Evolutionary conservation across 2,329 filamentous ascomycete genomes (phyloP).

Genomic region (Cladorrhinum sp.): DNA sequence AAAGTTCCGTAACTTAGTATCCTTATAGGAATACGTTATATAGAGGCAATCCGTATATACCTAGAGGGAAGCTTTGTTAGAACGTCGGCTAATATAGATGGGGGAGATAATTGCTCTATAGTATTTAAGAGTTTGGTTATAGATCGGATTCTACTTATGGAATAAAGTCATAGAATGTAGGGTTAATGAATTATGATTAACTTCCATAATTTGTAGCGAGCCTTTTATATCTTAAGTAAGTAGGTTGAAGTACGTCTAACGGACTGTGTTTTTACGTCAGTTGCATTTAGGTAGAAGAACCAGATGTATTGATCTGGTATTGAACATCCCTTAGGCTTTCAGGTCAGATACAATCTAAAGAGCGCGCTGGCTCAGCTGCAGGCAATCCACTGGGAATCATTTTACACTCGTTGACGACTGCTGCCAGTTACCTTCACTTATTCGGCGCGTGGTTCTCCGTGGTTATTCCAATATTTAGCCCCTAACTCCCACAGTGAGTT

Average conservation of each 20-base stretch:
- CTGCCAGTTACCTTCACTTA: no score
- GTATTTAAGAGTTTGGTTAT: conserved; percentile 1
- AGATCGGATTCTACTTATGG: not conserved
- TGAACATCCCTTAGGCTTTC: not conserved
- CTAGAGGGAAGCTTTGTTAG: not conserved
- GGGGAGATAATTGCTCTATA: not conserved
- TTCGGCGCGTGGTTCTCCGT: not conserved
- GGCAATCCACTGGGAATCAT: no score
- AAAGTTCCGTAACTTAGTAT: not conserved
- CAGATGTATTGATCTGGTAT: not conserved
- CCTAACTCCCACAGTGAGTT: not conserved
- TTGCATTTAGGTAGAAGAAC: not conserved
- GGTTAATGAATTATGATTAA: not conserved
- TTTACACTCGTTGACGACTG: no score
- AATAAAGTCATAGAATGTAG: not conserved
- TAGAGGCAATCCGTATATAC: conserved; percentile 1
- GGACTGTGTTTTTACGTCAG: not conserved
- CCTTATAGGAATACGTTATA: not conserved
- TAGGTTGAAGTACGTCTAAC: conserved; percentile 1
- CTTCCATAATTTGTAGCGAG: not conserved
- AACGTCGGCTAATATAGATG: not conserved
- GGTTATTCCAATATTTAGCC: not conserved
- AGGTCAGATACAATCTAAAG: not conserved
- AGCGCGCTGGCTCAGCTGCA: not conserved
- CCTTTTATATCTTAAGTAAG: not conserved